These are phyloP conservation scores for Vaucheria bursata DNA, from an alignment of 352 stramenopile species.

Conservation along the genomic window DNA sequence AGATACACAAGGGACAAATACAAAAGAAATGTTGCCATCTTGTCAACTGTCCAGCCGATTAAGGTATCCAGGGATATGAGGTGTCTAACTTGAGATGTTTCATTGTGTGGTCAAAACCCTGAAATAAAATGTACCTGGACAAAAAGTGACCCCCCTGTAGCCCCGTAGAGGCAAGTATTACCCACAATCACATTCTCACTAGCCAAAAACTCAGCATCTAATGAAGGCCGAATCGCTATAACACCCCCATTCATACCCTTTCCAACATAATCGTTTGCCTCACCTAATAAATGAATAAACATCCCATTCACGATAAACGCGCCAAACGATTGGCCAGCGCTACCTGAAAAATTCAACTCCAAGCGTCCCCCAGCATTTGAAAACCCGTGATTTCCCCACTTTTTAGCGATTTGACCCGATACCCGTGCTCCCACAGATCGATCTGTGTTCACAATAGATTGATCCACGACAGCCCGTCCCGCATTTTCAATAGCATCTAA, in stretches of 20 bases:
- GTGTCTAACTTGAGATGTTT: too few relatives aligned
- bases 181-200: constrained; percentile 80
- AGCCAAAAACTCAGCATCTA: constrained; percentile 14
- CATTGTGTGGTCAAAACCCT: too few relatives aligned
- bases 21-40: too few relatives aligned
- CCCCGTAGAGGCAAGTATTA: constrained; percentile 89
- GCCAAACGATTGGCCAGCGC: constrained; percentile 83
- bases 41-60: too few relatives aligned
- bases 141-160: constrained; percentile 82
- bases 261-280: constrained; percentile 93
- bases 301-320: constrained; percentile 64
- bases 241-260: constrained; percentile 86
- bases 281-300: constrained; percentile 63
- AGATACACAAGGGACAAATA: too few relatives aligned
- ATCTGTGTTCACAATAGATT: constrained; percentile 78
- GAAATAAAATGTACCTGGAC: constrained; percentile 11
- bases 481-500: constrained; percentile 5
- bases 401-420: constrained; percentile 79
- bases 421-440: constrained; percentile 79
- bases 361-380: constrained; percentile 55
- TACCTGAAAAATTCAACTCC: constrained; percentile 77
- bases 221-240: constrained; percentile 69
- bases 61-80: too few relatives aligned
- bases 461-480: constrained; percentile 10
- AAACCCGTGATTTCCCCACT: constrained; percentile 71